Percentiles rank a stretch among this genome's conserved stretches.
phyloP scores from a whole-genome alignment of 495 filamentous ascomycete genomes.

The Xanthoparmelia taractica region DNA sequence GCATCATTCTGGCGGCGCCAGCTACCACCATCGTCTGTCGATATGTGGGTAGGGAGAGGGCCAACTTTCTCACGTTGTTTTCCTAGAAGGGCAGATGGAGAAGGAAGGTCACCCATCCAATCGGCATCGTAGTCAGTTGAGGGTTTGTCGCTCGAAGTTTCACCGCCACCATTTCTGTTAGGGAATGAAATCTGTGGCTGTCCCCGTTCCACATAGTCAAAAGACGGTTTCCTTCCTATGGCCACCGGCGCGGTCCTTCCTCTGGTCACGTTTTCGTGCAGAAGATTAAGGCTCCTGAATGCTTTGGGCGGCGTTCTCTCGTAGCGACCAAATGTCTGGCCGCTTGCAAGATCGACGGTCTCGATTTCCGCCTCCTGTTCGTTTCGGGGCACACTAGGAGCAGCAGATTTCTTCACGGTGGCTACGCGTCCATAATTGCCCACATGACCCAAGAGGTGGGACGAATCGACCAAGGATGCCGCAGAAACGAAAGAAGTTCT shows the following conservation, averaged over 20 bases:
- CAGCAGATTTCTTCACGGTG: conserved; percentile 20
- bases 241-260: conserved; percentile 20
- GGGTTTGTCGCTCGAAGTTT: conserved; percentile 11
- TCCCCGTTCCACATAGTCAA: conserved; percentile 27
- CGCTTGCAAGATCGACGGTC: conserved; percentile 30
- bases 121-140: conserved; percentile 36
- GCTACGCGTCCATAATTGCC: too few relatives aligned
- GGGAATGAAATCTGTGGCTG: conserved; percentile 17
- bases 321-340: conserved; percentile 23
- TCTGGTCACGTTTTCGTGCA: conserved; percentile 31
- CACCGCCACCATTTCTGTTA: not conserved
- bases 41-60: not conserved
- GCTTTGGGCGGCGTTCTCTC: conserved; percentile 26
- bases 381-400: not conserved
- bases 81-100: conserved; percentile 31
- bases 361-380: conserved; percentile 25
- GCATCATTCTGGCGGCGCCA: conserved; percentile 7
- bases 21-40: conserved; percentile 1
- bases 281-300: conserved; percentile 29
- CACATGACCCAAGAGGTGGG: not conserved
- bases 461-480: conserved; percentile 7
- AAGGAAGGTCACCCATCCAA: conserved; percentile 38
- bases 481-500: conserved; percentile 29
- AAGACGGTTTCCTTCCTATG: conserved; percentile 31
- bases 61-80: not conserved